A percentile compares a stretch with the other conserved stretches of the same genome.
Evolutionary conservation across 345 rosid genomes (phyloP).

Genomic region (Arabidopsis arenosa): DNA sequence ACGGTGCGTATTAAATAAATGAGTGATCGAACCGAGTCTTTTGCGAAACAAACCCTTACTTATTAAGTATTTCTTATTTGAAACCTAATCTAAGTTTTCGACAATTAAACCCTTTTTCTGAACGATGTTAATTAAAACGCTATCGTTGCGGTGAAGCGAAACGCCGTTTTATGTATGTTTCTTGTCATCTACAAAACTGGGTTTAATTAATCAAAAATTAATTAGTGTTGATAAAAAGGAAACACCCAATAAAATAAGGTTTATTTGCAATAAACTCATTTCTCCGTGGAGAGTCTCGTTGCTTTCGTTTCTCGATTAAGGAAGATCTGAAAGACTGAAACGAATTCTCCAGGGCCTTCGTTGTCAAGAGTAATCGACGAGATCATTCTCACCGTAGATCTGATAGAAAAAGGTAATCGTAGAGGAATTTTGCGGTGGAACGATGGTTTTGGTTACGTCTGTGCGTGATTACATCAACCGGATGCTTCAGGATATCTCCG

Average conservation of each 20-base stretch:
- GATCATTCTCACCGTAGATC: slow-evolving; percentile 40
- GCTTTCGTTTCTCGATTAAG: slow-evolving; percentile 8
- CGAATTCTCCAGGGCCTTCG: slow-evolving; percentile 6
- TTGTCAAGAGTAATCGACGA: not conserved
- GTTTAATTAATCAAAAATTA: not conserved
- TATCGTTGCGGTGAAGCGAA: not conserved
- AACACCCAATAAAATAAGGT: not conserved
- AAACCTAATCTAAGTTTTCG: not conserved
- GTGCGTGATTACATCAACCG: slow-evolving; percentile 91
- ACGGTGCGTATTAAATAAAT: not conserved
- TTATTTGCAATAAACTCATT: not conserved
- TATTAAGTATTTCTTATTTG: not conserved
- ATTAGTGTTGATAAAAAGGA: not conserved
- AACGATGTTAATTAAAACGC: not conserved
- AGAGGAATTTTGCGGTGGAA: slow-evolving; percentile 12
- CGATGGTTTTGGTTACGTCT: slow-evolving; percentile 82
- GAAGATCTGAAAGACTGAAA: slow-evolving; percentile 36
- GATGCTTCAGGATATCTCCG: slow-evolving; percentile 95
- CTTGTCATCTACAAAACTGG: not conserved
- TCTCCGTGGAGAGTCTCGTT: not conserved
- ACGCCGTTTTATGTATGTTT: not conserved
- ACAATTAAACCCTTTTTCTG: not conserved
- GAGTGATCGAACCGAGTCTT: too few species aligned
- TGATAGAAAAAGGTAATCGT: slow-evolving; percentile 3
- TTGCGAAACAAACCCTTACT: not conserved